phyloP scores from a whole-genome alignment of 495 filamentous ascomycete genomes.

The Daldinia bambusicola region DNA sequence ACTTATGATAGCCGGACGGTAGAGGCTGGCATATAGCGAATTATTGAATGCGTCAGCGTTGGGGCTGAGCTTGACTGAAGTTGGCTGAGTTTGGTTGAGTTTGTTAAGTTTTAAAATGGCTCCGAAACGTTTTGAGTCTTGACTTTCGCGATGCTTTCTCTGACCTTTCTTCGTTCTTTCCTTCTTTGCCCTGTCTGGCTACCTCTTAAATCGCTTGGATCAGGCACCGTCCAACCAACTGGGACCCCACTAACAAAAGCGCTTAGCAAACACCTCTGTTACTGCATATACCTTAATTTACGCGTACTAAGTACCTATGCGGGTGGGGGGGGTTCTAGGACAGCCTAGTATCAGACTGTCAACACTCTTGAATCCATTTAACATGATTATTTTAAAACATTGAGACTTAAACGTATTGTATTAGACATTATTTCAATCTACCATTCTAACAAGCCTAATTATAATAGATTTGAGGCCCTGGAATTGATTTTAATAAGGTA shows the following conservation, averaged over 20 bases:
- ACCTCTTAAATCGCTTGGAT: slow-evolving; percentile 8
- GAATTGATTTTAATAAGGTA: no score
- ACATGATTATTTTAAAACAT: no score
- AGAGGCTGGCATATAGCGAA: slow-evolving; percentile 12
- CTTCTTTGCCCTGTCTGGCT: slow-evolving; percentile 1
- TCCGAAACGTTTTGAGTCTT: not conserved
- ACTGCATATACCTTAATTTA: slow-evolving; percentile 5
- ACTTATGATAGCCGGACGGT: slow-evolving; percentile 1
- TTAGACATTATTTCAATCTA: no score
- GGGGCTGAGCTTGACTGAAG: slow-evolving; percentile 27
- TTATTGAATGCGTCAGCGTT: slow-evolving; percentile 32
- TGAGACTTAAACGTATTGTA: no score
- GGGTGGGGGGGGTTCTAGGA: no score
- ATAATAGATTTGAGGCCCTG: no score
- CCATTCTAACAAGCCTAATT: no score
- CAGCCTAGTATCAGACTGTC: no score
- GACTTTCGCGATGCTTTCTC: slow-evolving; percentile 11
- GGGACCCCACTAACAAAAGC: slow-evolving; percentile 34
- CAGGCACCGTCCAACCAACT: slow-evolving; percentile 20
- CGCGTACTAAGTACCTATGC: no score
- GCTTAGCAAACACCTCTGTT: slow-evolving; percentile 27
- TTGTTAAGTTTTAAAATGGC: slow-evolving; percentile 7
- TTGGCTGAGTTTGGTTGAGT: not conserved
- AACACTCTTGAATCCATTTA: no score
- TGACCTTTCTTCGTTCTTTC: not conserved